Evolutionary conservation across 23 red algal species (phyloP).

Genomic region (Gracilaria domingensis): DNA sequence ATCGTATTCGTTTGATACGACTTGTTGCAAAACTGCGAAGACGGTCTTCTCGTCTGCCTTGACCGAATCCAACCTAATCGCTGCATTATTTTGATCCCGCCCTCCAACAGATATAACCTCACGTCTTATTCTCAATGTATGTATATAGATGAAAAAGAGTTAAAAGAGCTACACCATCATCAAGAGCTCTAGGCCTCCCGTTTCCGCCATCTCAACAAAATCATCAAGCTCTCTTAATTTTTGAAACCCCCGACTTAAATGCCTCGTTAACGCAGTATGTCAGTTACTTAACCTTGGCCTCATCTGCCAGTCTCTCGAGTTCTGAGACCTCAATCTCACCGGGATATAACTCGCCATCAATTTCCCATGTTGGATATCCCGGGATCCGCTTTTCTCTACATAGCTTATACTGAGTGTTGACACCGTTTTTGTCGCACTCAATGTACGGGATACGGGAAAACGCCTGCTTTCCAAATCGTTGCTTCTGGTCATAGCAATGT

Average conservation of each 20-base stretch:
- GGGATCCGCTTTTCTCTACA: constrained; percentile 93
- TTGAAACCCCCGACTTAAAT: background rate
- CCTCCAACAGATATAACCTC: background rate
- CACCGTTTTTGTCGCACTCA: constrained; percentile 92
- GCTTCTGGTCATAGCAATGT: constrained; percentile 95
- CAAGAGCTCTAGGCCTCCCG: too few species aligned
- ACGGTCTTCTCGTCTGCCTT: background rate
- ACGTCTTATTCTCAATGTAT: background rate
- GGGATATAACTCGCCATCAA: constrained; percentile 89
- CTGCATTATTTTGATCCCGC: background rate
- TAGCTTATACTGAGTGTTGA: constrained; percentile 77
- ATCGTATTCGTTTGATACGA: constrained; percentile 54
- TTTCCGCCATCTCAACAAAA: background rate
- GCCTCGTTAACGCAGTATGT: background rate
- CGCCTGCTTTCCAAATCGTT: constrained; percentile 91
- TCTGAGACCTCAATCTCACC: constrained; percentile 87
- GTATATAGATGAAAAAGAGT: background rate
- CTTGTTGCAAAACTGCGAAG: constrained; percentile 25
- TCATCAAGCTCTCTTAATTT: background rate
- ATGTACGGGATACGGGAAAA: constrained; percentile 87
- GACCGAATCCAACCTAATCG: background rate
- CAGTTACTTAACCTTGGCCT: constrained; percentile 3
- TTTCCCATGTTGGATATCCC: constrained; percentile 99
- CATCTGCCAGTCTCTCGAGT: constrained; percentile 78
- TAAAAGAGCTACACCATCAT: background rate